Percentiles rank a stretch among this genome's conserved stretches.
These are phyloP conservation scores for Byssothecium circinans DNA, from an alignment of 2,329 filamentous ascomycete species.

Conservation along the genomic window DNA sequence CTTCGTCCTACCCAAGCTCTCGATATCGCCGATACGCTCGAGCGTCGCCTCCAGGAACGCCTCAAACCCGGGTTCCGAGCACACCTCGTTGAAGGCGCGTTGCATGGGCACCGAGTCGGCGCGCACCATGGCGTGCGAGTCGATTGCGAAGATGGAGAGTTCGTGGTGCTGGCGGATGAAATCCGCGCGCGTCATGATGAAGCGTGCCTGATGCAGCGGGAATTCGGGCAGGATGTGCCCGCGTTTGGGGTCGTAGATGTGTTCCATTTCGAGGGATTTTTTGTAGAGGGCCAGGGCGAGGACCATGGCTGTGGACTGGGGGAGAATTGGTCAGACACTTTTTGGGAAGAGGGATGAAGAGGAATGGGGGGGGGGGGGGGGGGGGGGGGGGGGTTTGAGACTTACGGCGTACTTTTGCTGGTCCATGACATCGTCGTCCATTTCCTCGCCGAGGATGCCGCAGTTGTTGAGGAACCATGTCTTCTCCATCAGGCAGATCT, in stretches of 20 bases:
- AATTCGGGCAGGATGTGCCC: slow-evolving; percentile 81
- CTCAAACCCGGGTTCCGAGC: slow-evolving; percentile 73
- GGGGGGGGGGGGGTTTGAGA: slow-evolving; percentile 22
- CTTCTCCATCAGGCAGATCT: slow-evolving; percentile 71
- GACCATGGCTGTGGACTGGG: slow-evolving; percentile 87
- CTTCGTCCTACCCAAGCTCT: slow-evolving; percentile 88
- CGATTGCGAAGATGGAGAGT: slow-evolving; percentile 93
- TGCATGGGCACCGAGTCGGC: slow-evolving; percentile 97
- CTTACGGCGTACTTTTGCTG: slow-evolving; percentile 92
- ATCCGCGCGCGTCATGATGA: slow-evolving; percentile 94
- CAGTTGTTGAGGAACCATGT: slow-evolving; percentile 78
- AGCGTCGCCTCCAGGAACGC: slow-evolving; percentile 80
- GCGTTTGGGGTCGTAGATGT: slow-evolving; percentile 62
- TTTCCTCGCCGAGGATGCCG: slow-evolving; percentile 72
- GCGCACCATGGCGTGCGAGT: slow-evolving; percentile 80
- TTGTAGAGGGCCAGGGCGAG: slow-evolving; percentile 90
- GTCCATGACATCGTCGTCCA: slow-evolving; percentile 98
- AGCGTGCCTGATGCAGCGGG: slow-evolving; percentile 45
- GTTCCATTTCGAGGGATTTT: slow-evolving; percentile 63
- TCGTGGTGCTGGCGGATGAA: slow-evolving; percentile 93
- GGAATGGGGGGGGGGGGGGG: background rate
- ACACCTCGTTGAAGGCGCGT: slow-evolving; percentile 84
- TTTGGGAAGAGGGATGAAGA: no score
- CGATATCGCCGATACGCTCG: slow-evolving; percentile 86
- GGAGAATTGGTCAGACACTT: no score